Base-by-base conservation (phyloP, 208 protist genomes). In the Crithidia fasciculata region DNA sequence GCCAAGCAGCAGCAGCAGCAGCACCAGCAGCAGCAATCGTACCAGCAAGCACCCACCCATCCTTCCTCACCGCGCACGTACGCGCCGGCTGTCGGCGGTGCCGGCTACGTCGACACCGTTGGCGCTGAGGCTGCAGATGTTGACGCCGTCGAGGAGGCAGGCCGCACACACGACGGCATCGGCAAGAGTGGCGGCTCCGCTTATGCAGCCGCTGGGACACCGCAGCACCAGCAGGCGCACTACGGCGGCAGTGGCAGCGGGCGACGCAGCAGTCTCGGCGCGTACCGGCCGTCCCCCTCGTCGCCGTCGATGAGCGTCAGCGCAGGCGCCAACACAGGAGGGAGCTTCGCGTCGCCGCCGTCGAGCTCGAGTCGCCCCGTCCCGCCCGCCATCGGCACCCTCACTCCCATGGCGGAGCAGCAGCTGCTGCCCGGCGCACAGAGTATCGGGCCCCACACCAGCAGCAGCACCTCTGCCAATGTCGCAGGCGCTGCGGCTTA, bases 191-290 rank as follows among this genome's bases (percentile, higher is more conserved):
- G 54, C 2, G 65, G 47, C 2, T 53, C 43, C 12, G 45, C 12
- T 8, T 15, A 13, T 2, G 9, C 45, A 15, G 7, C 45, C 9
- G 45, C 45, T 49, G 9, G 45, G 45, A 13, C 45, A 13, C 9
- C 45, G 52, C 47, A 56, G 45, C 36, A 4, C 16, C 63, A 69
- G n/a, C 63, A 69, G 50, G 49, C 43, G 15, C 50, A 39, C 50
- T 44, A 37, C 9, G 40, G 63, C 49, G 39, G 52, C 16, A 67
- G 62, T 19, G 19, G 60, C 60, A 56, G 36, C 37, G 36, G 62
- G 8, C 19, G 62, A 15, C 62, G 49, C 5, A 50, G 50, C n/a
- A 16, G 37, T 16, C 4, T 10, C 12, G 63, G 63, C 40, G 50
- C 50, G 37, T 69, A 69, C 40, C 63, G 53, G 53, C 16, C 28